A percentile compares a stretch with the other conserved stretches of the same genome.
These are phyloP conservation scores for Clarireedia hainanense DNA, from an alignment of 2,329 filamentous ascomycete genomes.

Conservation along the genomic window DNA sequence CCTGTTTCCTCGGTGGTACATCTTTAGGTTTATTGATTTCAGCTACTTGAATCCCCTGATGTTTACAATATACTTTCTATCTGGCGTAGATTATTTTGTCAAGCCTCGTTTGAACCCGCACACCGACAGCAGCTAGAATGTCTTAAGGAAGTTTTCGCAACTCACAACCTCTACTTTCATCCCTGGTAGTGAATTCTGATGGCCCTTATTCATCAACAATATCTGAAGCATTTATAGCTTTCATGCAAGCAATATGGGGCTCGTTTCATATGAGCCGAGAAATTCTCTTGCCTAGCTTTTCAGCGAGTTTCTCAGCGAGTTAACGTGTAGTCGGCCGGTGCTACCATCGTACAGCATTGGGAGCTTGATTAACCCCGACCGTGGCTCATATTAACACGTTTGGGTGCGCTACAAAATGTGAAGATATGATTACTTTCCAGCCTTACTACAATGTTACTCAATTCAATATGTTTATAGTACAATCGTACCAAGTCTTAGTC, in stretches of 20 bases:
- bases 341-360: not conserved
- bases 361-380: not conserved
- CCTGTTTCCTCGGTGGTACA: not conserved
- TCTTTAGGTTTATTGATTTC: no score
- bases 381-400: not conserved
- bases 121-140: no score
- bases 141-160: no score
- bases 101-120: no score
- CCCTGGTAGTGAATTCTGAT: no score
- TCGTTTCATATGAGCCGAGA: not conserved
- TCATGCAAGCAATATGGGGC: not conserved
- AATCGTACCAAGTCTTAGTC: not conserved
- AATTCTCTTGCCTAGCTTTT: not conserved
- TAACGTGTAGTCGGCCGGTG: not conserved
- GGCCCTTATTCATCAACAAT: no score
- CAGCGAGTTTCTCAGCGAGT: not conserved
- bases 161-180: no score
- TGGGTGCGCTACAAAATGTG: not conserved
- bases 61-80: no score
- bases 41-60: no score
- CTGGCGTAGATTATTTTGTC: no score
- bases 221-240: no score
- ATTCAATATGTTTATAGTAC: not conserved
- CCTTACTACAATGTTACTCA: not conserved
- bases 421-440: not conserved